Base-by-base conservation (phyloP, 2,329 filamentous ascomycete species). In the Blastomyces parvus region DNA sequence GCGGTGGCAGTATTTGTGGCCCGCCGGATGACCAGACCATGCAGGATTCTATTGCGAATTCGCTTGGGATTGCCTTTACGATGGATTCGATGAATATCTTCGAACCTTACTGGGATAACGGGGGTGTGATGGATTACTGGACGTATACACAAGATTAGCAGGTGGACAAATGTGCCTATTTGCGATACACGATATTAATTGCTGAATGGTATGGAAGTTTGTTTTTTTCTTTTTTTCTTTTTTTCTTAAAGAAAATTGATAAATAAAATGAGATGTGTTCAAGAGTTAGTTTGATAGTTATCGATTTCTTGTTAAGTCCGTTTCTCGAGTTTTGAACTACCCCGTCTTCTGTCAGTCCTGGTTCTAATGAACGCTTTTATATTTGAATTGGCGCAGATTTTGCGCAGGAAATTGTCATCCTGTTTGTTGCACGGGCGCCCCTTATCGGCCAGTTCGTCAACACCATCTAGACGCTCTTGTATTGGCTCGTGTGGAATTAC, bases 51-150 rank as follows among this genome's bases (percentile, higher is more conserved):
- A 52, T 61, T 17, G 33, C 59, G 9, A 46, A 38, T 42, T 53
- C 59, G 1, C 27, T 61, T 19, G 59, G 59, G 1, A 50, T 61
- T 30, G 59, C 59, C 1, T 61, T 61, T 19, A 53, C 59, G 17
- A 40, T 61, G 25, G 59, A 61, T 40, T 61, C 59, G 30, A 38
- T 61, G 17, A 61, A 61, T 52, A 61, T n/a, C 30, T 61, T 61
- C 19, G 46, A 61, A 22, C 46, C 59, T 2, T 38, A 19, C 17
- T 52, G 48, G 46, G 48, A 36, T 38, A 36, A 33, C 48, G 22
- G 46, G n/a, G 33, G n/a, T 7, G 30, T 25, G 13, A 38, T 53
- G 44, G 48, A 61, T 52, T 52, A 52, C 17, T 61, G 59, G 59
- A 61, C 44, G 8, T 61, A 52, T 30, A 52, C 59, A 3, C 59